Percentiles rank a stretch among this genome's conserved stretches.
phyloP scores from a whole-genome alignment of 805 yeast species.

The Ogataea methanolica region DNA sequence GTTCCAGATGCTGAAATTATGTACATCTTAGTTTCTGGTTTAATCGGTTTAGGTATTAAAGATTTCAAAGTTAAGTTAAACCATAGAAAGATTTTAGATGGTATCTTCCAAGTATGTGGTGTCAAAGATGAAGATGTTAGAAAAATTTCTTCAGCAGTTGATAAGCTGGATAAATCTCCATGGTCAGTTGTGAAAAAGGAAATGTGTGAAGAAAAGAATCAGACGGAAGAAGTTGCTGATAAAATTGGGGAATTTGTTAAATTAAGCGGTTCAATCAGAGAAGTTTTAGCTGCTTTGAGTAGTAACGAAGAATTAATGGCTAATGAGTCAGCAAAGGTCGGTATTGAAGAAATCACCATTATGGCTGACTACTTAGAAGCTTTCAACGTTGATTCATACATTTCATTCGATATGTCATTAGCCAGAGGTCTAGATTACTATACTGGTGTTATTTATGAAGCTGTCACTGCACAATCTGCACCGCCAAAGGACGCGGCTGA shows the following conservation, averaged over 20 bases:
- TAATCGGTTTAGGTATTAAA: constrained; percentile 73
- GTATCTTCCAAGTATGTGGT: constrained; percentile 92
- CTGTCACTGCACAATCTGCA: constrained; percentile 93
- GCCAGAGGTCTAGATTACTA: constrained; percentile 98
- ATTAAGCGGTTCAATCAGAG: constrained; percentile 70
- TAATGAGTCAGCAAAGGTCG: constrained; percentile 73
- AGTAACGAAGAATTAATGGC: constrained; percentile 52
- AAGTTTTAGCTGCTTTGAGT: constrained; percentile 51
- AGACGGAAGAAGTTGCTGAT: constrained; percentile 88
- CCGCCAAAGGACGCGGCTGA: constrained; percentile 81
- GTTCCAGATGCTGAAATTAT: constrained; percentile 93
- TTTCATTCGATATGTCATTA: constrained; percentile 87
- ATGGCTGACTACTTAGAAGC: constrained; percentile 79
- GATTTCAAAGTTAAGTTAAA: constrained; percentile 91
- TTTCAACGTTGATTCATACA: constrained; percentile 59
- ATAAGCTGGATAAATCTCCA: constrained; percentile 90
- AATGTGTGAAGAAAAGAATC: constrained; percentile 87
- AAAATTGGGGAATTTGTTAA: constrained; percentile 88
- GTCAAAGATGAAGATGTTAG: constrained; percentile 92
- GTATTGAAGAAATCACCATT: constrained; percentile 73
- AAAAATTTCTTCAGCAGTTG: constrained; percentile 91
- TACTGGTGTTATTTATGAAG: constrained; percentile 95
- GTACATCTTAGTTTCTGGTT: constrained; percentile 78
- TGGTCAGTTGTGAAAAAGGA: constrained; percentile 94
- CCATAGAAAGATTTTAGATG: constrained; percentile 94